phyloP scores from a whole-genome alignment of 257 asterid species.

The Leonotis leonurus region DNA sequence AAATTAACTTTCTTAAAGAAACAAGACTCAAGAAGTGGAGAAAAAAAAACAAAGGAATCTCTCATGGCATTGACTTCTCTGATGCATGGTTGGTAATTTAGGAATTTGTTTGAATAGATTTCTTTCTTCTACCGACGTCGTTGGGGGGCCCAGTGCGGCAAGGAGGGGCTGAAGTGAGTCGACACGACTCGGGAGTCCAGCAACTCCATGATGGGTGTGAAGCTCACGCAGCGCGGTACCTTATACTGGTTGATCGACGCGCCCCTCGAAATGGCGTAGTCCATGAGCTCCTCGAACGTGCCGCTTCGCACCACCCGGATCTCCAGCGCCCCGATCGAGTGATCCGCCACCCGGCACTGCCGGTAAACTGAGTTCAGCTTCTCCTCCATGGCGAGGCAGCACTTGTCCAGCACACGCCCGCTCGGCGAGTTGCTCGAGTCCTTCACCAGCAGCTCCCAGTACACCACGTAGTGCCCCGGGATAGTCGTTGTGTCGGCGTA shows the following conservation, averaged over 20 bases:
- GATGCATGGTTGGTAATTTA: no score
- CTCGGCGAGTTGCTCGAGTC: constrained; percentile 48
- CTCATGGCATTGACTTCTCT: constrained; percentile 29
- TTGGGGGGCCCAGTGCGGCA: constrained; percentile 83
- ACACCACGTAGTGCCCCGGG: constrained; percentile 92
- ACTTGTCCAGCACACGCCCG: constrained; percentile 32
- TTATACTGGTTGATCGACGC: constrained; percentile 95
- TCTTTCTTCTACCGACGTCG: constrained; percentile 37
- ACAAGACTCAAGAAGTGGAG: neutral
- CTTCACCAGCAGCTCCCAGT: constrained; percentile 73
- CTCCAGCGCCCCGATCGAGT: constrained; percentile 86
- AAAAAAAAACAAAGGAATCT: constrained; percentile 23
- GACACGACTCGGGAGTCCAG: constrained; percentile 87
- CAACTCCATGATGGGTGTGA: constrained; percentile 79
- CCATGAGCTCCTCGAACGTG: constrained; percentile 93
- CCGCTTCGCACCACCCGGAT: constrained; percentile 84
- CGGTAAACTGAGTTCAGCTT: constrained; percentile 87
- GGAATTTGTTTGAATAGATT: neutral
- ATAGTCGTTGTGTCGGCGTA: constrained; percentile 75
- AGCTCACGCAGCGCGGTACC: constrained; percentile 84
- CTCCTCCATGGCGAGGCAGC: constrained; percentile 91
- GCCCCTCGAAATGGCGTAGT: constrained; percentile 90
- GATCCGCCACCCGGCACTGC: constrained; percentile 80
- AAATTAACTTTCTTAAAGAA: neutral
- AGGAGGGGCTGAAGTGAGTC: constrained; percentile 70